These are phyloP conservation scores for Boletellus ananas DNA, from an alignment of 768 basidiomycete species.

Conservation along the genomic window DNA sequence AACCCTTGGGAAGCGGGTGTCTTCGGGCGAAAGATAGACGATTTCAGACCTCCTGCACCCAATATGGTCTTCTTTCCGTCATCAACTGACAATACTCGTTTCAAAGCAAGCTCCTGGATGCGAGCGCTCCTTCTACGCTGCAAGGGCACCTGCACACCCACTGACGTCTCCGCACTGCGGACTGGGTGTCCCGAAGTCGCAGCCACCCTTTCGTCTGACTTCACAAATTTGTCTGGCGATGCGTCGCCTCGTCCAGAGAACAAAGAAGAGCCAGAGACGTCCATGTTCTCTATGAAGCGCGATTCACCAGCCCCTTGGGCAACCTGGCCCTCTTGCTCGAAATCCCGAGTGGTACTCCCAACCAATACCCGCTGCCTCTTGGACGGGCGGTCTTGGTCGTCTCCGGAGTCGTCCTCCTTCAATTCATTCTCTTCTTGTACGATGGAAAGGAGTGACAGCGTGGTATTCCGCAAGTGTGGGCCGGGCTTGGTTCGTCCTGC, in stretches of 20 bases:
- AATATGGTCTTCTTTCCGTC: not conserved
- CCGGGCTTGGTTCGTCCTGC: constrained; percentile 16
- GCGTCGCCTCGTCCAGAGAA: constrained; percentile 7
- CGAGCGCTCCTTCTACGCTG: constrained; percentile 25
- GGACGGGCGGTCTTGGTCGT: constrained; percentile 12
- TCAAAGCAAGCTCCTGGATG: constrained; percentile 14
- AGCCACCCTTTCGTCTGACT: not conserved
- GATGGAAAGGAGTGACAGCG: constrained; percentile 16
- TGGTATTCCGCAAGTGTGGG: constrained; percentile 4
- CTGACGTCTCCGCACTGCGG: not conserved
- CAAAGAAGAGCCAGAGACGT: constrained; percentile 25
- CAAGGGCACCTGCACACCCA: not conserved
- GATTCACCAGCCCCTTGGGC: constrained; percentile 10
- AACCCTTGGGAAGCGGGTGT: not conserved
- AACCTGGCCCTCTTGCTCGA: not conserved
- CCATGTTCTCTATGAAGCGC: constrained; percentile 25
- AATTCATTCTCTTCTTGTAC: constrained; percentile 26
- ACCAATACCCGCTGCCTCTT: constrained; percentile 21
- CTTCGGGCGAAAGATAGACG: constrained; percentile 13
- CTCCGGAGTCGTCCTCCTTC: constrained; percentile 5
- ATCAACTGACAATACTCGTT: constrained; percentile 9
- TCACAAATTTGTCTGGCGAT: not conserved
- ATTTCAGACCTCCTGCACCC: not conserved
- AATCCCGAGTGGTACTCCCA: not conserved
- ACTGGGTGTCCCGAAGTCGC: not conserved